Evolutionary conservation across 139 green algal genomes (phyloP), one percentile per base, ranked within the genome.

Genomic region (Picochlorum sp.): DNA sequence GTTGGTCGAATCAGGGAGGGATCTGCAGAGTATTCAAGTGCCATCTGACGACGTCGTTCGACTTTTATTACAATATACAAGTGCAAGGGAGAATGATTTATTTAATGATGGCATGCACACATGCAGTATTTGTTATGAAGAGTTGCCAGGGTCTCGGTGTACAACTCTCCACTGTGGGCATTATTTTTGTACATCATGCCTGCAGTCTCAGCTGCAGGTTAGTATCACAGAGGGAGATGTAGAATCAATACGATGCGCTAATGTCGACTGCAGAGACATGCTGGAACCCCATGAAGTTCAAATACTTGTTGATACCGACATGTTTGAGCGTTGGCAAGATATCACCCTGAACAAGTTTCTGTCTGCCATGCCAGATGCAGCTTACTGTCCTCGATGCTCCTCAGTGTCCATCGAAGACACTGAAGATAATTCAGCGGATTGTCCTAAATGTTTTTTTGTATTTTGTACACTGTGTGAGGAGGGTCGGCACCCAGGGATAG

Each of bases 341-440:
- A 71, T 95, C 18, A 78, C 81, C 58, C 80, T 95, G 60, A 68
- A 86, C 68, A 75, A 76, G 20, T 79, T 82, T 13, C 74, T 95
- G 26, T 81, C 86, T 73, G 57, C 58, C 5, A 96, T 96, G 88
- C 45, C 71, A 56, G 88, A 93, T 58, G 65, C 89, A 24, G 76
- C 85, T 13, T 92, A 90, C 77, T 96, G 89, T 78, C 89, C 89
- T 0, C 77, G 87, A 20, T 96, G 89, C 73, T 68, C 73, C 16
- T 58, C 68, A 2, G 24, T 81, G 4, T 77, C 58, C 55, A 55
- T 96, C 16, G 87, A 95, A 71, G 86, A 94, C 63, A 18, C 41
- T 18, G 20, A 10, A 0, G 85, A 90, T 65, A 78, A 85, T 72
- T 91, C 78, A 56, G 80, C 78, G 2, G 79, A 88, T 66, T 95